Evolutionary conservation across 352 stramenopile species (phyloP).

Genomic region (Globisporangium orthogonon): DNA sequence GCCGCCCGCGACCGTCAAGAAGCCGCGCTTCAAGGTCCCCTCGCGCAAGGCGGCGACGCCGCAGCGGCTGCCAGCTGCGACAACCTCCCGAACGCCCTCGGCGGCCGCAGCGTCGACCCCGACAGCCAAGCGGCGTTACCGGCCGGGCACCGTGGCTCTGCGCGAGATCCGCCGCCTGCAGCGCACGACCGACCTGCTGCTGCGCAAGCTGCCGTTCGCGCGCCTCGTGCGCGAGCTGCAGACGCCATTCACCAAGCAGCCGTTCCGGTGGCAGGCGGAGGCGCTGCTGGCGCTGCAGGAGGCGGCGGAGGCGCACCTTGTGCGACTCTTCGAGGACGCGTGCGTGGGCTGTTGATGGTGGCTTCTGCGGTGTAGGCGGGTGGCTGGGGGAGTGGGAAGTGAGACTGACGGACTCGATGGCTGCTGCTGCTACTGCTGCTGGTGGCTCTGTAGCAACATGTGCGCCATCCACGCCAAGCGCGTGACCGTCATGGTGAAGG

Average conservation of each 20-base stretch:
- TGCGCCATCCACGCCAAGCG: conserved; percentile 94
- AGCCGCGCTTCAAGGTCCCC: conserved; percentile 10
- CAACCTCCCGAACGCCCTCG: not conserved
- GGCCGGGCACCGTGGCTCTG: conserved; percentile 77
- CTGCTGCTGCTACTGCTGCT: not conserved
- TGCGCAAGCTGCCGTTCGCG: conserved; percentile 96
- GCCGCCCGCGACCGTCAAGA: conserved; percentile 12
- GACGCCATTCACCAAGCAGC: conserved; percentile 68
- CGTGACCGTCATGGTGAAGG: conserved; percentile 93
- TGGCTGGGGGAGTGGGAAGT: too few relatives aligned
- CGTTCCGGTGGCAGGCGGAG: conserved; percentile 89
- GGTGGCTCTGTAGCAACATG: conserved; percentile 76
- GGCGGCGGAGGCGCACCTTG: conserved; percentile 92
- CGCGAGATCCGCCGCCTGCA: conserved; percentile 96
- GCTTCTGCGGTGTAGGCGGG: not conserved
- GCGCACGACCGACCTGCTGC: conserved; percentile 91
- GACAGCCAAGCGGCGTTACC: conserved; percentile 44
- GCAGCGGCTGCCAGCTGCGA: conserved; percentile 1
- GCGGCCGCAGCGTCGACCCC: conserved; percentile 1
- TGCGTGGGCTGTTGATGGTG: conserved; percentile 30
- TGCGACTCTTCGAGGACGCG: conserved; percentile 93
- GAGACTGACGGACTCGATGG: not conserved
- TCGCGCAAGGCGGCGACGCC: conserved; percentile 12
- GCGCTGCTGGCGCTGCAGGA: conserved; percentile 92
- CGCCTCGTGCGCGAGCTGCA: conserved; percentile 93